Evolutionary conservation across 2,329 filamentous ascomycete species (phyloP).

Genomic region (Fusarium graminum): DNA sequence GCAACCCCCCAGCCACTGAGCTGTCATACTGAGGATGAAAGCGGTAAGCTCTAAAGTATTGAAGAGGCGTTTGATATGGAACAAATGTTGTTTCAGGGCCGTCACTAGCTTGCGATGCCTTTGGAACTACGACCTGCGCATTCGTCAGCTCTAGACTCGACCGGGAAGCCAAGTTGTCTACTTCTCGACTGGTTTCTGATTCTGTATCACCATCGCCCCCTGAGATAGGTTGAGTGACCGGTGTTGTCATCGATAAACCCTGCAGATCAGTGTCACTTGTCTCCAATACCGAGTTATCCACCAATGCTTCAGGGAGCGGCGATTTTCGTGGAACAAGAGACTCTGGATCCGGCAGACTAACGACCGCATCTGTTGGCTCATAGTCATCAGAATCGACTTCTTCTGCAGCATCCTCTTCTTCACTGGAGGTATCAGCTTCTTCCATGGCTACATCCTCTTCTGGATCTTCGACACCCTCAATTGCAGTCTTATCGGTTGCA

Average conservation of each 20-base stretch:
- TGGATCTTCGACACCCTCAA: constrained; percentile 15
- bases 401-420: constrained; percentile 47
- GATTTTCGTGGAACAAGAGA: constrained; percentile 14
- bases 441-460: constrained; percentile 47
- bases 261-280: constrained; percentile 49
- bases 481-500: neutral
- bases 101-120: constrained; percentile 9
- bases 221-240: constrained; percentile 52
- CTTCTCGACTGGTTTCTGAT: constrained; percentile 57
- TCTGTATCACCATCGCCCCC: constrained; percentile 44
- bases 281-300: constrained; percentile 42
- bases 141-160: constrained; percentile 37
- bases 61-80: constrained; percentile 87
- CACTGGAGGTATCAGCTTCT: constrained; percentile 37
- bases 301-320: constrained; percentile 27
- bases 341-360: constrained; percentile 31
- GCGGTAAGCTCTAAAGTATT: constrained; percentile 86
- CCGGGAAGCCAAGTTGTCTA: constrained; percentile 54
- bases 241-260: constrained; percentile 40
- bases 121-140: constrained; percentile 37
- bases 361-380: constrained; percentile 64
- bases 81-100: constrained; percentile 47
- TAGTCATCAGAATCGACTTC: constrained; percentile 63
- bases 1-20: constrained; percentile 79
- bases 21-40: constrained; percentile 84